Percentiles rank a stretch among this genome's conserved stretches.
Conservation (phyloP, 2,329 filamentous ascomycete genomes). For the Sporothrix brasiliensis region DNA sequence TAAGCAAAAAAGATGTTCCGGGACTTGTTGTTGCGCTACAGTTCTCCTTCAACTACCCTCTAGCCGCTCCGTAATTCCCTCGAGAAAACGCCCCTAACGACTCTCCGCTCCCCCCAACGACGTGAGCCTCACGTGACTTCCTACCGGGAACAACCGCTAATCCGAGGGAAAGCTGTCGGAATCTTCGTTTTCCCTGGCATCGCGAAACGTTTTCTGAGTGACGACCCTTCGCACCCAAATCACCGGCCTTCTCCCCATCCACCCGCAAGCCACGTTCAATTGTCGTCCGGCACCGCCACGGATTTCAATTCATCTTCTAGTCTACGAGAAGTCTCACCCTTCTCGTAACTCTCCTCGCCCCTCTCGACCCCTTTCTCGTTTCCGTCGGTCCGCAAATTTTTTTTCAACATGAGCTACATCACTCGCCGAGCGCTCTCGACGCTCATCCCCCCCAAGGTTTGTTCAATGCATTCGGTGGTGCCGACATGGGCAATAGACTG, state of each 20-base stretch:
- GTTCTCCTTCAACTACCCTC: not conserved
- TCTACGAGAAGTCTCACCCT: constrained; percentile 26
- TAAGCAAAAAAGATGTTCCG: constrained; percentile 36
- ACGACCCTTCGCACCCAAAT: constrained; percentile 1
- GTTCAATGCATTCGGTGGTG: constrained; percentile 37
- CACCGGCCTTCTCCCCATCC: constrained; percentile 25
- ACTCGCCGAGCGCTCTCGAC: constrained; percentile 91
- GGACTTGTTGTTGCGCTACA: constrained; percentile 30
- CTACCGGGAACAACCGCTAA: constrained; percentile 44
- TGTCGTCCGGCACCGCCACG: constrained; percentile 28
- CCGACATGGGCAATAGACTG: constrained; percentile 12
- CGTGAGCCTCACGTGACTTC: constrained; percentile 36
- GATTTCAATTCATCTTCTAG: constrained; percentile 27
- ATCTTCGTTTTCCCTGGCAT: constrained; percentile 33
- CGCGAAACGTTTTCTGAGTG: constrained; percentile 32
- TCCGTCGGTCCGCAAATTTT: constrained; percentile 39
- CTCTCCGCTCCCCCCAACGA: constrained; percentile 5
- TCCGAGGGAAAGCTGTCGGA: constrained; percentile 36
- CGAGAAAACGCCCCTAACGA: not conserved
- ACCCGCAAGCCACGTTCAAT: constrained; percentile 24
- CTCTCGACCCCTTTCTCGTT: constrained; percentile 31
- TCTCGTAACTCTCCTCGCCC: constrained; percentile 38
- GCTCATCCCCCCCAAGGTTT: constrained; percentile 98
- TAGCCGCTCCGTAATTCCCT: not conserved
- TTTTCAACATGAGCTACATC: constrained; percentile 85